These are phyloP conservation scores for Pichia thaimueangensis DNA, from an alignment of 805 yeast species.

Conservation along the genomic window DNA sequence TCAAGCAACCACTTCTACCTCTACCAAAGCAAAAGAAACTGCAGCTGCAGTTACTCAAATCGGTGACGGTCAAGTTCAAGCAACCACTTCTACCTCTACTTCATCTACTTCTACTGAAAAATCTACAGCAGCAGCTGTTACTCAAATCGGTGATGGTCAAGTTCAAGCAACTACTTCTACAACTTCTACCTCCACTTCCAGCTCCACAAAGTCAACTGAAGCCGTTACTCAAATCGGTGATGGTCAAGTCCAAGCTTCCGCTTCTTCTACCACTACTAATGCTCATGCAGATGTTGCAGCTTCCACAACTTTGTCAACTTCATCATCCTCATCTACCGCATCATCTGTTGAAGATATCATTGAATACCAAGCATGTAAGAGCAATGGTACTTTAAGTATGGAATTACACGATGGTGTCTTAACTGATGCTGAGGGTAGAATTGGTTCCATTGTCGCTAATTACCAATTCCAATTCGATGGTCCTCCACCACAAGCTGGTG, in stretches of 20 bases:
- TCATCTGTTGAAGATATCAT: conserved; percentile 21
- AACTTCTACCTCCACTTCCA: conserved; percentile 22
- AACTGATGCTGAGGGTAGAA: conserved; percentile 44
- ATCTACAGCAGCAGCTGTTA: conserved; percentile 13
- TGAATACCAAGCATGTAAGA: conserved; percentile 29
- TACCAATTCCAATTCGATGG: conserved; percentile 63
- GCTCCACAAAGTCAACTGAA: conserved; percentile 30
- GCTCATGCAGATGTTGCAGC: conserved; percentile 41
- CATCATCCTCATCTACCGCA: conserved; percentile 29
- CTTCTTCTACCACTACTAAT: conserved; percentile 22
- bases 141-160: conserved; percentile 46
- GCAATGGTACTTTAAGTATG: conserved; percentile 37
- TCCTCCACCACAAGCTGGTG: conserved; percentile 59
- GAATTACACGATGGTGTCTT: conserved; percentile 36
- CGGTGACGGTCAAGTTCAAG: conserved; percentile 45
- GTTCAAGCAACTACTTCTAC: conserved; percentile 33
- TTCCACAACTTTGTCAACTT: conserved; percentile 29
- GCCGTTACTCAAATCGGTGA: conserved; percentile 23
- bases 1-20: conserved; percentile 30
- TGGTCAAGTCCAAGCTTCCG: conserved; percentile 33
- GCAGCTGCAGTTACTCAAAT: conserved; percentile 30
- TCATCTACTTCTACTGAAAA: conserved; percentile 27
- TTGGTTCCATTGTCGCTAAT: conserved; percentile 56
- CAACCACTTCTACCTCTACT: conserved; percentile 32
- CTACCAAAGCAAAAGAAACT: conserved; percentile 26